Evolutionary conservation across 495 filamentous ascomycete species (phyloP), one percentile per base, ranked within the genome.

Genomic region (Poronia punctata): DNA sequence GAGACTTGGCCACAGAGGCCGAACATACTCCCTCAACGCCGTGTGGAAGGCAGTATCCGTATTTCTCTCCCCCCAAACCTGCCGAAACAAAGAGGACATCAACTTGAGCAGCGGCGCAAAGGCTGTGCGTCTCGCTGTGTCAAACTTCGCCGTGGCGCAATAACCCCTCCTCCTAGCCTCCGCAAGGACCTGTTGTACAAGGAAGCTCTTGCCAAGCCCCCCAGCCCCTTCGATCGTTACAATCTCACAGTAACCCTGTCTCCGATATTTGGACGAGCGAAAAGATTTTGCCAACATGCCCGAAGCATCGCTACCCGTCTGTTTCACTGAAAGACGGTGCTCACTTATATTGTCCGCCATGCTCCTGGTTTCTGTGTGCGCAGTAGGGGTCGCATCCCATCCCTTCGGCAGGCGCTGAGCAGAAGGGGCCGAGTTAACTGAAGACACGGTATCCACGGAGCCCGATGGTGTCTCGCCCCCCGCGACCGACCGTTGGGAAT

Each of bases 1-100:
- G 25, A 94, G 71, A 31, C 80, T 74, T 5, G 80, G 72, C 88
- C 88, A 95, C 42, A 86, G 74, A 3, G 83, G 79, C 12, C 79
- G 77, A 32, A 90, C 73, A 38, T 83, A 84, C 15, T 75, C 68
- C 40, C 85, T 79, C 12, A 95, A 61, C 34, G 70, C 71, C 39
- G 83, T 75, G 45, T 95, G 88, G 50, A 93, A 92, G 3, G 83
- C 73, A 0, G 84, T 93, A 2, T 80, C 79, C 2, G 89, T 82
- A 61, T 94, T 84, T 38, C 80, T 81, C 56, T 95, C 88, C 0
- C 86, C 89, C 65, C 90, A 94, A 6, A 93, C 88, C 50, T 95
- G 88, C 35, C 86, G 83, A 46, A 95, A 84, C 4, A 94, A 65
- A 26, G 83, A 88, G 5, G 84, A 84, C 44, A 94, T 65, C 2